Conservation (phyloP, 1,139 yeast genomes). For the Taphrina communis region DNA sequence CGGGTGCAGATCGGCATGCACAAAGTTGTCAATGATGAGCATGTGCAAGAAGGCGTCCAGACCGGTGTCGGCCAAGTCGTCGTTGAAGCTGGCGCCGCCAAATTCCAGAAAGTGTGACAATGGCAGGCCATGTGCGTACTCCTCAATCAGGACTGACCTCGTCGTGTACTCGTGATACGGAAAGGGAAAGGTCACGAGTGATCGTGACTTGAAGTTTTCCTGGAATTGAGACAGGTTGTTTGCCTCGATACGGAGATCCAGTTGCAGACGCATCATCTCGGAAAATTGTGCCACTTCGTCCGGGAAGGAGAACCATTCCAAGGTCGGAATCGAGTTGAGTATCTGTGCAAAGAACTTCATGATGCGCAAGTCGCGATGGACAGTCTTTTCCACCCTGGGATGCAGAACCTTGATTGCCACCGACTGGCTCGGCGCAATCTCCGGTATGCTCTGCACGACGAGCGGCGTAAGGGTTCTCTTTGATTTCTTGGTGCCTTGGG, state of each 20-base stretch:
- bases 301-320: slow-evolving; percentile 97
- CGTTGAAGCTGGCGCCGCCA: slow-evolving; percentile 59
- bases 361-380: slow-evolving; percentile 79
- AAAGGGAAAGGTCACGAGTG: slow-evolving; percentile 79
- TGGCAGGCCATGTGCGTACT: slow-evolving; percentile 79
- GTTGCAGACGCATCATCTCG: slow-evolving; percentile 81
- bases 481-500: slow-evolving; percentile 15
- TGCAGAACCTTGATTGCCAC: slow-evolving; percentile 93
- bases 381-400: slow-evolving; percentile 75
- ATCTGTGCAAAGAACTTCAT: slow-evolving; percentile 78
- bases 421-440: slow-evolving; percentile 57
- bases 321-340: slow-evolving; percentile 78
- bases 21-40: slow-evolving; percentile 89
- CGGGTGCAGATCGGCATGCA: slow-evolving; percentile 95
- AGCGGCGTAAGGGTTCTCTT: slow-evolving; percentile 31
- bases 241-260: slow-evolving; percentile 89
- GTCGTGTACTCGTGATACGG: slow-evolving; percentile 71
- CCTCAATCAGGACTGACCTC: slow-evolving; percentile 81
- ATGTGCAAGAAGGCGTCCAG: slow-evolving; percentile 89
- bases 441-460: slow-evolving; percentile 33
- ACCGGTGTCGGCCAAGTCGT: slow-evolving; percentile 82
- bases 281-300: slow-evolving; percentile 91
- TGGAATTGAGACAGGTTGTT: slow-evolving; percentile 74
- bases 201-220: slow-evolving; percentile 62
- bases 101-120: slow-evolving; percentile 66